Evolutionary conservation across 345 rosid species (phyloP).

Genomic region (Eucalyptus erythrocorys): DNA sequence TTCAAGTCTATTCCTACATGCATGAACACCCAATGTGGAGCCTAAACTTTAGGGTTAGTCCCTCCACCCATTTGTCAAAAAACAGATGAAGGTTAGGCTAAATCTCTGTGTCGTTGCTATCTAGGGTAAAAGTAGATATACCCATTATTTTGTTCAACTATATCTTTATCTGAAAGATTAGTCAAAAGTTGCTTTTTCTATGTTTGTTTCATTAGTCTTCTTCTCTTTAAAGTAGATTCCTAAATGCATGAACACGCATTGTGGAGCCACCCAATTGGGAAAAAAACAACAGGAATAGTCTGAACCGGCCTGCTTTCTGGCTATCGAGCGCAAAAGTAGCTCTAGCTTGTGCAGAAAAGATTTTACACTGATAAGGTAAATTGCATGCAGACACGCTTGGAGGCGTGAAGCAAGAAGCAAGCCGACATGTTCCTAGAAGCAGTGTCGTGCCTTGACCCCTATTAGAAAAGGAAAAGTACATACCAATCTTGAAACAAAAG

Average conservation of each 20-base stretch:
- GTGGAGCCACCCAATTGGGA: background rate
- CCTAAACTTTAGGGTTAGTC: background rate
- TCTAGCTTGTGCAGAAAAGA: background rate
- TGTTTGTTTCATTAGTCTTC: background rate
- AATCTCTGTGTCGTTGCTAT: background rate
- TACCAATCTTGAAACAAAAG: background rate
- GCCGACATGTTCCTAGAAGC: background rate
- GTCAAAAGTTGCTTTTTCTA: background rate
- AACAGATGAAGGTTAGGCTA: background rate
- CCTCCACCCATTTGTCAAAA: background rate
- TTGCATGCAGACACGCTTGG: background rate
- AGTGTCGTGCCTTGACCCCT: background rate
- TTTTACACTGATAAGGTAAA: background rate
- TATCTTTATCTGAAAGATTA: background rate
- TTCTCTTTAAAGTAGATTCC: background rate
- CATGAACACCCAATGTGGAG: background rate
- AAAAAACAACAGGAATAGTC: background rate
- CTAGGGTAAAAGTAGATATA: background rate
- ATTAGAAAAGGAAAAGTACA: background rate
- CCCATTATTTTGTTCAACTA: background rate
- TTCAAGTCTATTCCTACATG: background rate
- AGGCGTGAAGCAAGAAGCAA: background rate
- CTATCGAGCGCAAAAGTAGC: background rate
- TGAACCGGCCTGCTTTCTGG: background rate
- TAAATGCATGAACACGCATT: background rate